Evolutionary conservation across 345 rosid species (phyloP), one percentile per base, ranked within the genome.

Genomic region (Gossypium bickii): DNA sequence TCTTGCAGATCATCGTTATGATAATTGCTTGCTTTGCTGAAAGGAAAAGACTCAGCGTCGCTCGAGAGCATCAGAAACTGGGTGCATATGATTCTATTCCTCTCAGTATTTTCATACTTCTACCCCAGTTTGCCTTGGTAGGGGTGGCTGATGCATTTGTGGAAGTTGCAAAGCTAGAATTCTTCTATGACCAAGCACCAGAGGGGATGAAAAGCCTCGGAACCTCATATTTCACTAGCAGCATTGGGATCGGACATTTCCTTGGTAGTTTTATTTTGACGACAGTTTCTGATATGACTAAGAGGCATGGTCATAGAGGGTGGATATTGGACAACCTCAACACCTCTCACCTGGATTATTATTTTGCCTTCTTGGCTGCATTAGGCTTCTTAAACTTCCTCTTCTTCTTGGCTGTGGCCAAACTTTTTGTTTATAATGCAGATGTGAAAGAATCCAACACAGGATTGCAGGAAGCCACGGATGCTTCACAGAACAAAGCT

Each of bases 131-230:
- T 49, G 91, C 88, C 56, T 64, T 94, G 12, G 78, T 78, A 87
- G 97, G 98, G 22, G 76, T 90, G 1, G 88, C 96, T 18, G 97
- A 94, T 80, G 29, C 85, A 4, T 89, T 94, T 2, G 69, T 80
- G 12, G 97, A 90, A 74, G 91, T 89, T 10, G 93, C 98, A 1
- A 94, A 94, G 85, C 58, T 92, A 25, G 97, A 94, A 70, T 92
- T 90, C 52, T 94, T 94, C 92, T 94, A 92, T 27, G 96, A 92
- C 66, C 98, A 94, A 66, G 92, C 96, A 10, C 97, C 98, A 0
- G 86, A 88, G 67, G 86, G 86, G 18, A 90, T 90, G 98, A 92
- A 94, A 67, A 88, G 97, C 64, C 80, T 94, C 0, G 94, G 98
- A 17, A 87, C 98, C 8, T 86, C 98, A 0, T 90, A 88, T 71